Base-by-base conservation (phyloP, 2,329 filamentous ascomycete species). In the Aphanoascus verrucosus region DNA sequence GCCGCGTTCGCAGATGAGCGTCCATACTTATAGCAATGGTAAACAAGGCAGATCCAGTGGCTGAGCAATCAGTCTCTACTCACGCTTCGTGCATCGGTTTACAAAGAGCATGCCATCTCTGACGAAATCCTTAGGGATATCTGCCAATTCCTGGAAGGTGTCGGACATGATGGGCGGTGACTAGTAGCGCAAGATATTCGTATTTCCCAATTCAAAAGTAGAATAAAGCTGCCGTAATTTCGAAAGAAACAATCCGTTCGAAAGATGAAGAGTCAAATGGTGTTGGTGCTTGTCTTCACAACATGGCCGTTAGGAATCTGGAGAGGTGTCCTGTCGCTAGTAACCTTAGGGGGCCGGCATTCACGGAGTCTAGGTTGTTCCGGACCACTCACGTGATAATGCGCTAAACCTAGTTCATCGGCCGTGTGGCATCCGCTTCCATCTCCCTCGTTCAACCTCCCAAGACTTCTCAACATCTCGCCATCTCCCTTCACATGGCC, bases 101-200 rank as follows among this genome's bases (percentile, higher is more conserved):
- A 75, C 64, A 55, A 76, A 76, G 54, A 72, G 71, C 53, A 69
- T 69, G 53, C 73, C 73, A 60, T 76, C 73, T 45, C 70, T 70
- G 59, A 78, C 65, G 62, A 79, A 79, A 59, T 78, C 75, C 64
- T 73, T 71, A 41, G 76, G 76, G 65, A 79, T 73, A 62, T 82
- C 79, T 59, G 78, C 75, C 58, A 83, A 69, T 59, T 82, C 79
- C 66, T 81, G 79, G 62, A 81, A 65, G 61, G 79, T 76, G 57
- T 82, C 79, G 57, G 77, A 77, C 74, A 77, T 75, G 56, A 60
- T 63, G 61, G 69, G n/a, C 15, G 38, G 52, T 2, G 17, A 15
- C n/a, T 5, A 34, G 4, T 14, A 15, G 19, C 43, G 11, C 5
- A 44, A 6, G 14, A 8, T 11, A 7, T 2, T 3, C 12, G 31